Percentiles rank a stretch among this genome's conserved stretches.
Evolutionary conservation across 2,329 filamentous ascomycete species (phyloP).

Genomic region (Gaeumannomyces tritici): DNA sequence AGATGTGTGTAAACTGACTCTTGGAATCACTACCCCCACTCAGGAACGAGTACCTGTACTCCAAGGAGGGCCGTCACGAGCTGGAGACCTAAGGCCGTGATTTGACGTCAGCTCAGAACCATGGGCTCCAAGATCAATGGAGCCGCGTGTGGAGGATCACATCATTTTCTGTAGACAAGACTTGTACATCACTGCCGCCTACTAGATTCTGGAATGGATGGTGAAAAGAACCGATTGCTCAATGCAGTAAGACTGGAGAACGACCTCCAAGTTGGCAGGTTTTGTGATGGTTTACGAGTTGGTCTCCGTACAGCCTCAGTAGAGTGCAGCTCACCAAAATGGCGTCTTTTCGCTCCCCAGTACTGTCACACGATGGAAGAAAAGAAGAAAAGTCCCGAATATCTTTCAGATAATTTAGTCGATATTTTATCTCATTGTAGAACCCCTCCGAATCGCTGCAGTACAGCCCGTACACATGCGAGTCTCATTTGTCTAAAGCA

Average conservation of each 20-base stretch:
- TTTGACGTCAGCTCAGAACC: not conserved
- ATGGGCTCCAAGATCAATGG: not conserved
- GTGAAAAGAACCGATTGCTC: not conserved
- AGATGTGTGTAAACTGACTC: not conserved
- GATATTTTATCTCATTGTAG: too few relatives aligned
- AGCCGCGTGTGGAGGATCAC: not conserved
- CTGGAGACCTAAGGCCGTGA: constrained; percentile 31
- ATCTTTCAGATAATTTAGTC: too few relatives aligned
- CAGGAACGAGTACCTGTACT: constrained; percentile 76
- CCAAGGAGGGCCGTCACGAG: constrained; percentile 60
- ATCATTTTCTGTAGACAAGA: constrained; percentile 3
- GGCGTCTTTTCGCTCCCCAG: too few relatives aligned
- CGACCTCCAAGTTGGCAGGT: too few relatives aligned
- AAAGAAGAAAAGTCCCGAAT: too few relatives aligned
- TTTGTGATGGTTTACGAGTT: not conserved
- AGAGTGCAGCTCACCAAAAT: too few relatives aligned
- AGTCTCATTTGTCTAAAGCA: too few relatives aligned
- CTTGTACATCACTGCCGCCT: constrained; percentile 6
- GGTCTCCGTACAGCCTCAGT: too few relatives aligned
- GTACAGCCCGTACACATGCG: too few relatives aligned
- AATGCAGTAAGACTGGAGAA: not conserved
- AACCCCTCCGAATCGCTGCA: too few relatives aligned
- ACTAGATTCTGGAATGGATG: constrained; percentile 1
- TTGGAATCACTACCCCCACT: not conserved
- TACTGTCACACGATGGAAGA: too few relatives aligned